Evolutionary conservation across 257 asterid species (phyloP).

Genomic region (Nicotiana otophora): DNA sequence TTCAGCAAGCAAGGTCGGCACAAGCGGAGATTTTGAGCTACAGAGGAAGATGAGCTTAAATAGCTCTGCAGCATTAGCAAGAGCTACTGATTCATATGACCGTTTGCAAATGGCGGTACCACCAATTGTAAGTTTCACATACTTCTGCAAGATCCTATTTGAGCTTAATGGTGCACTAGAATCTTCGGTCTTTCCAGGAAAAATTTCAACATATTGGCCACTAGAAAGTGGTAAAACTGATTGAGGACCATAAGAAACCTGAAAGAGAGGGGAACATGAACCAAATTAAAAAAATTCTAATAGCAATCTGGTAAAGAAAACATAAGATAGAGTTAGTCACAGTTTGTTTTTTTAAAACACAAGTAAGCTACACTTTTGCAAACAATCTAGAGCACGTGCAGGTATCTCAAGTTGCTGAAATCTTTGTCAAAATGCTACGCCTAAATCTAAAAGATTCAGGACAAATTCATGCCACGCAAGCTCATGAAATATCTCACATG

Average conservation of each 20-base stretch:
- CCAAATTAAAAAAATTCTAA: not conserved
- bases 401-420: not conserved
- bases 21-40: constrained; percentile 67
- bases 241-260: constrained; percentile 18
- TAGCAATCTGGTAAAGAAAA: not conserved
- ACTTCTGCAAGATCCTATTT: constrained; percentile 40
- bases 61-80: constrained; percentile 91
- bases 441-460: not conserved
- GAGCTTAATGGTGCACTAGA: constrained; percentile 48
- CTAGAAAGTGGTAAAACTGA: constrained; percentile 23
- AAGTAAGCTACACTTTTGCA: not conserved
- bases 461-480: not conserved
- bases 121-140: constrained; percentile 44
- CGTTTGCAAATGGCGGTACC: constrained; percentile 34
- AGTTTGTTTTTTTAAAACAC: not conserved
- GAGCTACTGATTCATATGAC: constrained; percentile 74
- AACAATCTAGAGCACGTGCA: not conserved
- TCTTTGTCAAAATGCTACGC: not conserved
- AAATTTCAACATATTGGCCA: constrained; percentile 35
- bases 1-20: constrained; percentile 69
- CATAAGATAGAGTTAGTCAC: not conserved
- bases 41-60: constrained; percentile 85
- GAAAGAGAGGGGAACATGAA: constrained; percentile 18
- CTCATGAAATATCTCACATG: constrained; percentile 38
- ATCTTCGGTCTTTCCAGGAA: constrained; percentile 34